Evolutionary conservation across 2,329 filamentous ascomycete species (phyloP), one percentile per base, ranked within the genome.

Genomic region (Clonostachys solani): DNA sequence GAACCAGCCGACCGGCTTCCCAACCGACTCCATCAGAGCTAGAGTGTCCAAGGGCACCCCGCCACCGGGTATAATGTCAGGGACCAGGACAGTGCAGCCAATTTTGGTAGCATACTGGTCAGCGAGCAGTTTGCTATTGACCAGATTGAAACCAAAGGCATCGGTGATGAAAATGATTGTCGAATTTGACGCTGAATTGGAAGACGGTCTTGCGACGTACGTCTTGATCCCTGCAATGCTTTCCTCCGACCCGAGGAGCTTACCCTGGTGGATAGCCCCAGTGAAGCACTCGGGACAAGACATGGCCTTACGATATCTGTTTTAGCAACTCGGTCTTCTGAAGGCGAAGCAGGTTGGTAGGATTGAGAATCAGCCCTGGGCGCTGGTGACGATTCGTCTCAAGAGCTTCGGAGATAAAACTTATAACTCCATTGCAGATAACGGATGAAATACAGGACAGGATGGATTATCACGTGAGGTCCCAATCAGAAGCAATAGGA

Each of bases 61-160:
- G 18, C 58, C 58, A 9, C 45, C 45, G 10, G 51, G 52, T n/a
- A 61, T 50, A 16, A 60, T 42, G 47, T 60, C 54, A 18, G 59
- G 59, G 40, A 59, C 48, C 15, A 60, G 47, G 19, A 61, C 59
- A 15, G 46, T 46, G 43, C 50, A 56, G 18, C 56, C 57, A 6
- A 57, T 60, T 18, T 33, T 42, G 34, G 45, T 23, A 34, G 52
- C 52, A 18, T 53, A 53, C 15, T 43, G 40, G 48, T 54, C 52
- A 17, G 52, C 52, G n/a, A 54, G 47, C 23, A 54, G 47, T 41
- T 54, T 52, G 52, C 45, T 49, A 47, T 56, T 49, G 47, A 53
- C 45, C 23, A 54, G 50, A 15, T 50, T 52, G 40, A 52, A 37
- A 33, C 52, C 52, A 41, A 54, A 54, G 36, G 42, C 48, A 42